A percentile compares a stretch with the other conserved stretches of the same genome.
Conservation (phyloP, 495 filamentous ascomycete genomes). For the Podospora tetraspora region DNA sequence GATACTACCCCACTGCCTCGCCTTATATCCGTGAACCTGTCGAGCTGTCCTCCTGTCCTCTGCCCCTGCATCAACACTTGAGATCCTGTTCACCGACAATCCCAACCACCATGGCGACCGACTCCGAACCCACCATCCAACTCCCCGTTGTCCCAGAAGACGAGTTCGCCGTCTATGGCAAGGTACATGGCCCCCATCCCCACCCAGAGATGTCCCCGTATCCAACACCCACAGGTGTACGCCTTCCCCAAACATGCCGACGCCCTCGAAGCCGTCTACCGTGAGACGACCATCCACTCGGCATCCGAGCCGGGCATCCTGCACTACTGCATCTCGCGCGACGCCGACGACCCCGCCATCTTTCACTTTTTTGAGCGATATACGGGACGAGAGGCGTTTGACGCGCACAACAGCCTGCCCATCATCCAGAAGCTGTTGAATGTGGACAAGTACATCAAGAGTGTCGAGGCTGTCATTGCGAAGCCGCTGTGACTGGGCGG, state of each 20-base stretch:
- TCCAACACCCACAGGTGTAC: conserved; percentile 20
- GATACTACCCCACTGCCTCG: not conserved
- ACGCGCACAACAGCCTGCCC: conserved; percentile 30
- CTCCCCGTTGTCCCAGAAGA: conserved; percentile 8
- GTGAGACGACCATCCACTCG: conserved; percentile 30
- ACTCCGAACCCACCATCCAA: not conserved
- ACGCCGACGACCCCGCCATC: conserved; percentile 24
- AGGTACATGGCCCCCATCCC: not conserved
- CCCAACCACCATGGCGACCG: not conserved
- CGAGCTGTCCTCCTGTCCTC: too few species aligned
- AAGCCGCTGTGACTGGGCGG: not conserved
- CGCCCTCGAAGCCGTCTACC: conserved; percentile 32
- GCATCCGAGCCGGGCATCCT: conserved; percentile 30
- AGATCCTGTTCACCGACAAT: not conserved
- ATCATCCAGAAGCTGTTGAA: conserved; percentile 31
- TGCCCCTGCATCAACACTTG: not conserved
- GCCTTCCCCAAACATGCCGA: conserved; percentile 34
- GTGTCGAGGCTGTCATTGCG: conserved; percentile 28
- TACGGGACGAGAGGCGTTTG: conserved; percentile 26
- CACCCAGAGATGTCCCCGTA: not conserved
- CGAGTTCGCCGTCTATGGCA: conserved; percentile 18
- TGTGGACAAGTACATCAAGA: conserved; percentile 26
- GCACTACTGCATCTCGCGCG: conserved; percentile 31
- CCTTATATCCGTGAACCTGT: not conserved
- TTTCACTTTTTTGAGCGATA: conserved; percentile 40